These are phyloP conservation scores for Lachancea quebecensis DNA, from an alignment of 805 yeast genomes.

Conservation along the genomic window DNA sequence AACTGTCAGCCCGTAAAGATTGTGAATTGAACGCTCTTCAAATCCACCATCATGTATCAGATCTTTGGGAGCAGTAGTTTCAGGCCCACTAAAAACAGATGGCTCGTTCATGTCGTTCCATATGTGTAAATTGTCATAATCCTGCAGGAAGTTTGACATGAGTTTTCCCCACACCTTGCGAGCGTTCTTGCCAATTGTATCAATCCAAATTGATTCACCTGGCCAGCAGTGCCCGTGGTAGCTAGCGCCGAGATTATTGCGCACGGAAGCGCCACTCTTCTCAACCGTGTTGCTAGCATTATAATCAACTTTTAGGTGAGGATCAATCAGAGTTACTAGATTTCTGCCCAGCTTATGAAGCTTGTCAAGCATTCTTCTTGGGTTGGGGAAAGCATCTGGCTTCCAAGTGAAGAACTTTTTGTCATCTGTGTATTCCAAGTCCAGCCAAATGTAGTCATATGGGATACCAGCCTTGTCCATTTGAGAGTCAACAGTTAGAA, in stretches of 20 bases:
- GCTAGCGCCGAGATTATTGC: conserved; percentile 39
- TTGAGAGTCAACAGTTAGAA: conserved; percentile 56
- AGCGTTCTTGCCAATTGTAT: conserved; percentile 63
- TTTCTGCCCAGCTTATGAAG: conserved; percentile 71
- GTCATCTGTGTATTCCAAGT: conserved; percentile 81
- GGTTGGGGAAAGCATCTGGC: conserved; percentile 63
- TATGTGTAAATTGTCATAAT: conserved; percentile 61
- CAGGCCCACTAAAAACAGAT: conserved; percentile 91
- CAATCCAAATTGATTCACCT: conserved; percentile 92
- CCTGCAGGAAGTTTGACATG: conserved; percentile 40
- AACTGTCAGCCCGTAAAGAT: conserved; percentile 70
- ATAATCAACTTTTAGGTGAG: conserved; percentile 76
- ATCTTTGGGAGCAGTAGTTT: conserved; percentile 83
- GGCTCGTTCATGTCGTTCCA: conserved; percentile 99
- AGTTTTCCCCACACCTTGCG: conserved; percentile 53
- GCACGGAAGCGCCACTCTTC: conserved; percentile 40
- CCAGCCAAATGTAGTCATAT: conserved; percentile 90
- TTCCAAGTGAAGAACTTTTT: conserved; percentile 94
- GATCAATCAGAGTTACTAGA: conserved; percentile 81
- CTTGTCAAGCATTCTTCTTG: conserved; percentile 55
- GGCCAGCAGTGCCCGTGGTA: conserved; percentile 97
- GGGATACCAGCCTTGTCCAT: conserved; percentile 77
- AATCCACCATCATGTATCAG: conserved; percentile 66
- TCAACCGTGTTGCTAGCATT: conserved; percentile 49
- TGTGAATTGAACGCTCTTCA: conserved; percentile 92